Evolutionary conservation across 192 early-diverging fungal genomes (phyloP), one percentile per base, ranked within the genome.

Genomic region (Podila verticillata): DNA sequence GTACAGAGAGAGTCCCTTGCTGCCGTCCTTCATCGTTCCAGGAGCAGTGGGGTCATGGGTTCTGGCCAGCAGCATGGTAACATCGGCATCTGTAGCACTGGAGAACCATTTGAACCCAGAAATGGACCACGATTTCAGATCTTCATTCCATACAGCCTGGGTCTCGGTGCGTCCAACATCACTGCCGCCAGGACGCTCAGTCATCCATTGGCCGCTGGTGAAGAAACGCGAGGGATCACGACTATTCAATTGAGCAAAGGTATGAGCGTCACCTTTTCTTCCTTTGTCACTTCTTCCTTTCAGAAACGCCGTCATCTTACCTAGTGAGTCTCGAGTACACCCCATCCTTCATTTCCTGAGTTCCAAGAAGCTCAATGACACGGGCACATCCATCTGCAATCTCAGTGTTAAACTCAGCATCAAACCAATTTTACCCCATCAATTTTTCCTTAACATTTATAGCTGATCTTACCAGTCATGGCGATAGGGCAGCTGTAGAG

Each of bases 121-220:
- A 24, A 93, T 59, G 5, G 57, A 73, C 82, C 87, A 90, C 34
- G 74, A 64, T 28, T 85, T 82, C 19, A 72, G 61, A n/a, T 79
- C 72, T 17, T 87, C 83, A 35, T 72, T 32, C 77, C 77, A 80
- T 2, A 80, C 77, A 1, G 92, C 92, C 48, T 75, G 70, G 5
- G 92, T 92, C 72, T 93, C 91, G 7, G 91, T 90, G 5, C 82
- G 82, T n/a, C 84, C 85, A 39, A 93, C 86, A 70, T 93, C 92
- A 35, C 83, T 86, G 35, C 91, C 92, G 48, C 91, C 91, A 19
- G 90, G 89, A 22, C 91, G 80, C 70, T 94, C 92, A 5, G 91
- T 94, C 92, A 93, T 94, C 91, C 91, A 93, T 68, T 94, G 92
- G 12, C 91, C 91, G 62, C 83, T 86, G 34, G 90, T 93, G 81